A percentile compares a stretch with the other conserved stretches of the same genome.
Conservation (phyloP, 2,329 filamentous ascomycete genomes). For the Microascus cirrosus region DNA sequence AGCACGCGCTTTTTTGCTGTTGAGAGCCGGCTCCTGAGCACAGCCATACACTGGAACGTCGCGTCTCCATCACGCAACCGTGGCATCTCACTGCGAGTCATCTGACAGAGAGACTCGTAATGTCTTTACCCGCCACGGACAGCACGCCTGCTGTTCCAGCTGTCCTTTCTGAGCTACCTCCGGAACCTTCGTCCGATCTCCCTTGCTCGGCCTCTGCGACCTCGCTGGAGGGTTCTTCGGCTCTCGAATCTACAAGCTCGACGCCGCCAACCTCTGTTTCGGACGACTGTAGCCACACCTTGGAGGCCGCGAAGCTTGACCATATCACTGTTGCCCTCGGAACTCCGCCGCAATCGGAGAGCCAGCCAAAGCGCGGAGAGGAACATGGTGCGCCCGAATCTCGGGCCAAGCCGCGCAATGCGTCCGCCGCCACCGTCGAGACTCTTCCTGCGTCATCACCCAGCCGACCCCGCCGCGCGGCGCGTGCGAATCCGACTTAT, state of each 20-base stretch:
- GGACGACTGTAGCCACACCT: conserved; percentile 48
- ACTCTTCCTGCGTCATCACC: conserved; percentile 12
- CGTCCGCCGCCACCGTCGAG: conserved; percentile 20
- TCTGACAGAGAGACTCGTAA: not conserved
- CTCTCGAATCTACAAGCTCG: conserved; percentile 2
- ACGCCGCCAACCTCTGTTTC: conserved; percentile 41
- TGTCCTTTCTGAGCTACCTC: not conserved
- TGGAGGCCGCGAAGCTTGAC: conserved; percentile 26
- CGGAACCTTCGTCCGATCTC: not conserved
- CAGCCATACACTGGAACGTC: not conserved
- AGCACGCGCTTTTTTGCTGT: not conserved
- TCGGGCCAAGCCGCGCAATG: conserved; percentile 40
- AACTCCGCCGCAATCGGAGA: conserved; percentile 3
- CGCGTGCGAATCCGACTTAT: conserved; percentile 27
- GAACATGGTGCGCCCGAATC: conserved; percentile 13
- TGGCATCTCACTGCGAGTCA: not conserved
- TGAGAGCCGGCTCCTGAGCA: not conserved
- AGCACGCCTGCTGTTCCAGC: not conserved
- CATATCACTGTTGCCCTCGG: conserved; percentile 9
- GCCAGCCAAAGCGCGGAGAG: not conserved
- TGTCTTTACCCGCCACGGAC: not conserved
- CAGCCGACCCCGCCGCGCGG: conserved; percentile 40
- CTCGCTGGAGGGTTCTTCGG: not conserved
- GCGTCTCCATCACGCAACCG: not conserved
- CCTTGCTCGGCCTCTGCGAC: conserved; percentile 1